Base-by-base conservation (phyloP, 164 flowering plant genomes). In the Sextonia rubra region DNA sequence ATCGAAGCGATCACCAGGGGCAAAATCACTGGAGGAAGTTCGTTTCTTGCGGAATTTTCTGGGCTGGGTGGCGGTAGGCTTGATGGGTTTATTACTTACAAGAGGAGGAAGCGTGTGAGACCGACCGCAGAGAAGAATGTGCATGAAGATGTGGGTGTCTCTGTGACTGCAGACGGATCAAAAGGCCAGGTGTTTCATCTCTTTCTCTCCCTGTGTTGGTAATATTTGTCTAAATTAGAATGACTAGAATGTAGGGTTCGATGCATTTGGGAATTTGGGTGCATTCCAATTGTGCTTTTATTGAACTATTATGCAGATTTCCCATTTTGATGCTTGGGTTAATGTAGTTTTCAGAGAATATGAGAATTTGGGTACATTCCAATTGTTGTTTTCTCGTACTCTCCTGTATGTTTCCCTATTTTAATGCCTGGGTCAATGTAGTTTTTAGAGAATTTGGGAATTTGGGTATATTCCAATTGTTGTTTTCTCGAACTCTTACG, bases 21-120 rank as follows among this genome's bases (percentile, higher is more conserved):
- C 44, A 32, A 32, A 32, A 0, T 0, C 9, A 37, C 44, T 8
- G 11, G 44, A 37, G 44, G 8, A 37, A 37, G 44, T 8, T 7
- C 44, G 8, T 37, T 37, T 58, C 61, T 2, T 58, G 24, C 61
- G n/a, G n/a, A 23, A 22, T n/a, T 58, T 58, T 18, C n/a, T 58
- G 18, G 23, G 4, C 18, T n/a, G 9, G 20, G 61, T 8, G n/a
- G 61, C 23, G 20, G 61, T 58, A 58, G 18, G 24, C 18, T 2
- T 18, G 23, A 58, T 58, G n/a, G 23, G 23, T 58, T 58, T 5
- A 58, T 58, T 58, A 70, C 72, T 48, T 70, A 70, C 49, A 70
- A 70, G 65, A 25, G 65, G 65, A 25, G 65, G 65, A 62, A 62
- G 65, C 65, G 26, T 62, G 65, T 29, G 23, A 62, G 29, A 27